Evolutionary conservation across 2,329 filamentous ascomycete genomes (phyloP), one percentile per base, ranked within the genome.

Genomic region (Apiospora rasikravindrae): DNA sequence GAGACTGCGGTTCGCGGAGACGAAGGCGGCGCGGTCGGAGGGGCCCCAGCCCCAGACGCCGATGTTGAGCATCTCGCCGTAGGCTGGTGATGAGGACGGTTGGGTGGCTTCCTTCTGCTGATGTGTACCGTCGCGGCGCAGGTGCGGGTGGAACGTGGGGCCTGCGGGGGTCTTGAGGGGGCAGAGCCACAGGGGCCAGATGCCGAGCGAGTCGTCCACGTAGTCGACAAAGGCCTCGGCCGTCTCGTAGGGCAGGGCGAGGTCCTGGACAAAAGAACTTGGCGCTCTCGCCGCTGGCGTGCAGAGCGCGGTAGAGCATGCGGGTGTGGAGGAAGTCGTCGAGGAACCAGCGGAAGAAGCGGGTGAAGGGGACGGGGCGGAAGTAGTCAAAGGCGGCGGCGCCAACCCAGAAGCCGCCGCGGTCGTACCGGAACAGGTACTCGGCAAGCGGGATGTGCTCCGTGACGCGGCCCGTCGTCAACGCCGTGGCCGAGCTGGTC

Each of bases 21-120:
- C 85, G 77, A 95, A 95, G n/a, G 86, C 85, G 1, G 82, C 81
- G 47, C 83, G 83, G 68, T 88, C 80, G 2, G 84, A 80, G 1
- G 92, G 90, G 10, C 92, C 93, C 81, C 91, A 93, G 13, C 94
- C 94, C 94, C 94, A 97, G 47, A 97, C 88, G n/a, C 90, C 90
- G 66, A 92, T 84, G 78, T 91, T 92, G 72, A 92, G 86, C 82
- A 90, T 88, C 73, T 78, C 75, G 16, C 76, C 76, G 24, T 53
- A 49, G 42, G 45, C 42, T 42, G 72, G 33, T 6, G 75, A 37
- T 72, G 22, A 77, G 5, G 75, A 42, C 72, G 22, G 76, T 73
- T 57, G 24, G 13, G 4, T 16, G 33, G 26, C 14, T 57, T 7
- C 51, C 1, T 51, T 10, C n/a, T 57, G 51, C 24, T 61, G 57